A percentile compares a stretch with the other conserved stretches of the same genome.
phyloP scores from a whole-genome alignment of 805 yeast species.

The Teunomyces lycoperdinae region DNA sequence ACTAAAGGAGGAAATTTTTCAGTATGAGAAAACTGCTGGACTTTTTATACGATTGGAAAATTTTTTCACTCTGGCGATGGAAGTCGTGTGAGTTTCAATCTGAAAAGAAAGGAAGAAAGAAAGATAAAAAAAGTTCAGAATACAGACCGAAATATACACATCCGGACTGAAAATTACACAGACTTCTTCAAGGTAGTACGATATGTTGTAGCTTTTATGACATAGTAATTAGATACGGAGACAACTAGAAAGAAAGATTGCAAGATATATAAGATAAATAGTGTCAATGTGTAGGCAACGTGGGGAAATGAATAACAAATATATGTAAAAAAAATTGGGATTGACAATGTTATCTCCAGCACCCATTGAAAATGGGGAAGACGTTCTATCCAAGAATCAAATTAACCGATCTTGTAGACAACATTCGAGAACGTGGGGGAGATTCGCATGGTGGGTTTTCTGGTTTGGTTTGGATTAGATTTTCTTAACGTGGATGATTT shows the following conservation, averaged over 20 bases:
- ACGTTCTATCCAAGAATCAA: neutral
- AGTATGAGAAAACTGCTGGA: neutral
- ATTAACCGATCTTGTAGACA: neutral
- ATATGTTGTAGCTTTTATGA: no score
- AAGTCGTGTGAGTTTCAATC: slow-evolving; percentile 6
- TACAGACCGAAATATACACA: neutral
- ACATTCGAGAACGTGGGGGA: no score
- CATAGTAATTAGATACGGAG: neutral
- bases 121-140: neutral
- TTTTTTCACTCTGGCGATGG: slow-evolving; percentile 8
- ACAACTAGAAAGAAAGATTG: neutral
- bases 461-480: slow-evolving; percentile 8
- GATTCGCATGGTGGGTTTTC: neutral
- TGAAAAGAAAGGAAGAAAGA: no score
- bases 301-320: neutral
- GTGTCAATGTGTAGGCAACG: neutral
- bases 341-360: neutral
- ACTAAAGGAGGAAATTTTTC: slow-evolving; percentile 17
- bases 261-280: neutral
- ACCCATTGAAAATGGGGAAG: neutral
- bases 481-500: slow-evolving; percentile 32
- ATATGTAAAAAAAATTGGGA: neutral
- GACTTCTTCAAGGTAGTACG: neutral
- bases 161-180: neutral
- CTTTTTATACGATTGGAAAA: slow-evolving; percentile 10